Conservation (phyloP, 1,284 basidiomycete species). For the Sporisorium reilianum region DNA sequence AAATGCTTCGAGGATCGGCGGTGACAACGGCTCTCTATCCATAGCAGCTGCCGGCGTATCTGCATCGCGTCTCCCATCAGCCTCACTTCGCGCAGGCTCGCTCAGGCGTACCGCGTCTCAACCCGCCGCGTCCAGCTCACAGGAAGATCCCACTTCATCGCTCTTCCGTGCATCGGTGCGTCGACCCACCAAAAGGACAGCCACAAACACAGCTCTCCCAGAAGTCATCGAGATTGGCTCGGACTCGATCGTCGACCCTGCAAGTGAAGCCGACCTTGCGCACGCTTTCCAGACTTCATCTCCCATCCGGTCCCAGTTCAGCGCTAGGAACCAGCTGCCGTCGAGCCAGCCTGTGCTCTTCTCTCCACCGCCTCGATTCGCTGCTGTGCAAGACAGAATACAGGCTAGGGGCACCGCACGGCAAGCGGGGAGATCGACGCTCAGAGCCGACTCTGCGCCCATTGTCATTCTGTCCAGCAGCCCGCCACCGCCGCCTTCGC, state of each 20-base stretch:
- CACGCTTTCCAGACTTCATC: constrained; percentile 20
- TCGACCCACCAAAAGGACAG: constrained; percentile 8
- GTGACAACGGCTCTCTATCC: not conserved
- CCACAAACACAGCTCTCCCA: constrained; percentile 2
- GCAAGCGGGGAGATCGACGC: not conserved
- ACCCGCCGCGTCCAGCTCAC: constrained; percentile 28
- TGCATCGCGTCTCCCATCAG: constrained; percentile 11
- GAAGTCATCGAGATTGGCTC: constrained; percentile 47
- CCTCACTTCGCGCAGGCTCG: constrained; percentile 20
- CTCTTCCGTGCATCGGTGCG: constrained; percentile 10
- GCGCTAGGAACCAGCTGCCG: constrained; percentile 13
- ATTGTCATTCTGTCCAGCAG: constrained; percentile 49
- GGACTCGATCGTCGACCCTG: constrained; percentile 36
- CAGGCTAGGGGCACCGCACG: not conserved
- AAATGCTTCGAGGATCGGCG: not conserved
- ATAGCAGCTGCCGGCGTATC: not conserved
- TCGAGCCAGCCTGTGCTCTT: constrained; percentile 29
- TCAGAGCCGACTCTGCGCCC: constrained; percentile 29
- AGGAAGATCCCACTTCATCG: constrained; percentile 30
- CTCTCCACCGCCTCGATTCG: constrained; percentile 19
- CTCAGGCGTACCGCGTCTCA: constrained; percentile 38
- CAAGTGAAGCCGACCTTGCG: constrained; percentile 19
- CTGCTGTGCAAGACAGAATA: not conserved
- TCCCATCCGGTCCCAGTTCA: constrained; percentile 43
- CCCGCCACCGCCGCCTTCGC: constrained; percentile 27